Evolutionary conservation across 1,284 basidiomycete species (phyloP), one percentile per base, ranked within the genome.

Genomic region (Ceratobasidium sp.): DNA sequence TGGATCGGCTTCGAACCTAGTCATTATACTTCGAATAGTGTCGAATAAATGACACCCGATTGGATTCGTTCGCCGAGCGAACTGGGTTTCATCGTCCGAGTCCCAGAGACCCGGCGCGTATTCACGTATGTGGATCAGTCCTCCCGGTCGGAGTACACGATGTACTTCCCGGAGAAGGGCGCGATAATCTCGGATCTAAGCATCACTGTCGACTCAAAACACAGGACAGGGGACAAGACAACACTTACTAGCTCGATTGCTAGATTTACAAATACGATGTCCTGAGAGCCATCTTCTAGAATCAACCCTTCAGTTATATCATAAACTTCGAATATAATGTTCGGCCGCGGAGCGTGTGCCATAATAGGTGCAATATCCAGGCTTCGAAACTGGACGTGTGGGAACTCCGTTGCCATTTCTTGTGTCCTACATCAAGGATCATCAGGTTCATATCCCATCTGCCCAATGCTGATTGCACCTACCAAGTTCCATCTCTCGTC

Each of bases 41-140:
- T 52, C 47, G 32, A 38, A 13, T 13, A 64, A n/a, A 8, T 32
- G 29, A n/a, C 35, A 64, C 13, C 15, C 27, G 17, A 20, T 22
- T 12, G 60, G 60, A 20, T 64, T 35, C 4, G 20, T 38, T 17
- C 43, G 8, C 31, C 22, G 31, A 8, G 34, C 60, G 10, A 22
- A 27, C 20, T 29, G 25, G 40, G 47, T 25, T 12, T 29, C 29
- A 15, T 20, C 25, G 35, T 50, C 7, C 13, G 60, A 32, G 32
- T 64, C 60, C 31, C 49, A 64, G 22, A 64, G n/a, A 4, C 13
- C 22, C 4, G 29, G 12, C 17, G 49, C 40, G 22, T 50, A 64
- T 17, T 64, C 60, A 13, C 60, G 60, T 20, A 64, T 64, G 15
- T 64, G 47, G 22, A 64, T 50, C 22, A 64, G 45, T n/a, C 60